Conservation (phyloP, 306 rosid species). For the Vigna nakashimae region DNA sequence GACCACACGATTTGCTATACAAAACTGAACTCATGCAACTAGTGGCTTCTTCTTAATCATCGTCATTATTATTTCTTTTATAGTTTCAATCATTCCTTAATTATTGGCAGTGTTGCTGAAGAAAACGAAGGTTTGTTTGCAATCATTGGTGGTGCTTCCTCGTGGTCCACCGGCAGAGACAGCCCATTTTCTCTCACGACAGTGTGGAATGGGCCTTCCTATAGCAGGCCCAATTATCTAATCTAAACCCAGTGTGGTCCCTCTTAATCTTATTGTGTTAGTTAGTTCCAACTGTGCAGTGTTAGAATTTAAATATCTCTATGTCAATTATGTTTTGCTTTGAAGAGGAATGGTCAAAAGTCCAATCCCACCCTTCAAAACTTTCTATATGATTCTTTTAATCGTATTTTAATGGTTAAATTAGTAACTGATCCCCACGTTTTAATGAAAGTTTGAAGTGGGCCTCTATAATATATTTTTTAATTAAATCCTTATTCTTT, state of each 20-base stretch:
- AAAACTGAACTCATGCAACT: neutral
- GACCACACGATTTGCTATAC: conserved; percentile 29
- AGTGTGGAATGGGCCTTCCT: conserved; percentile 11
- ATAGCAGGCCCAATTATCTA: neutral
- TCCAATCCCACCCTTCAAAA: neutral
- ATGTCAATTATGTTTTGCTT: neutral
- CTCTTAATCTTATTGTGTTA: neutral
- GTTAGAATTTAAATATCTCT: neutral
- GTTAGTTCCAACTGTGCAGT: neutral
- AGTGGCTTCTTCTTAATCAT: conserved; percentile 2
- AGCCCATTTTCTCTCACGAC: conserved; percentile 47
- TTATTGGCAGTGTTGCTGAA: conserved; percentile 16
- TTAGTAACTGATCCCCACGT: neutral
- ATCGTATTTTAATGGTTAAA: neutral
- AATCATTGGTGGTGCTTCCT: conserved; percentile 22
- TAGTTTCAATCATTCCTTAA: conserved; percentile 36
- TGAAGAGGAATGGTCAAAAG: neutral
- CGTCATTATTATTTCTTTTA: conserved; percentile 13
- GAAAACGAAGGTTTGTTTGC: neutral
- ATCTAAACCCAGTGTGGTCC: conserved; percentile 10
- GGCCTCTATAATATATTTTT: too few species aligned
- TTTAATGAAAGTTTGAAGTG: neutral
- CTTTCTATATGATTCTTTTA: neutral
- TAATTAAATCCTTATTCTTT: too few species aligned
- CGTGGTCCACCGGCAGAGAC: conserved; percentile 48